Evolutionary conservation across 306 rosid genomes (phyloP), one percentile per base, ranked within the genome.

Genomic region (Dicorynia guianensis): DNA sequence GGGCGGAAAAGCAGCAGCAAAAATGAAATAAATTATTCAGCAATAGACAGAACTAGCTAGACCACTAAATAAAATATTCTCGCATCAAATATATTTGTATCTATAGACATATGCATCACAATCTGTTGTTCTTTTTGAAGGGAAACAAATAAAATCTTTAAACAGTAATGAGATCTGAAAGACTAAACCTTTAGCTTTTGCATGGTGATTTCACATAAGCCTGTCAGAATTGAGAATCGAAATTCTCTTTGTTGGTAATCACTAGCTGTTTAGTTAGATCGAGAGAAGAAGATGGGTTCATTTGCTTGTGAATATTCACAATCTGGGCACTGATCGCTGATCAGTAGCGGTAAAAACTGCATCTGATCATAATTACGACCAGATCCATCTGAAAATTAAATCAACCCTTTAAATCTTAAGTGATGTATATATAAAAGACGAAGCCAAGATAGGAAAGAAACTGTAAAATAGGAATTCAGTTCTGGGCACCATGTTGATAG

Each of bases 151-250:
- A 18, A 44, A 11, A 55, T 25, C 8, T 64, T 49, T 15, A 17
- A 66, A 55, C 17, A 39, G 71, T 58, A 40, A 56, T 8, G 55
- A 83, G 81, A 83, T 83, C 79, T 75, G 73, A 60, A 71, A 76
- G 19, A 11, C 40, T 19, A 18, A 15, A 50, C 0, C 2, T 30
- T 34, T 17, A 12, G 5, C 56, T 34, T 48, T 12, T 60, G 13
- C 36, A 66, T 3, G 36, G 57, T 47, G 43, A 59, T 79, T 48
- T 38, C 17, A 14, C 70, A 50, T 80, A 25, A 25, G 30, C 30
- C 72, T 42, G 43, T 56, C 54, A 14, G 59, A 56, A 52, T 60
- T 65, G 42, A 3, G 39, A 74, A 4, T 4, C 14, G 13, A 25
- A 2, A 62, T 69, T 46, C 60, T 44, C 34, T 63, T 68, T 38